Evolutionary conservation across 2,329 filamentous ascomycete species (phyloP), one percentile per base, ranked within the genome.

Genomic region (Botrytis sinoallii): DNA sequence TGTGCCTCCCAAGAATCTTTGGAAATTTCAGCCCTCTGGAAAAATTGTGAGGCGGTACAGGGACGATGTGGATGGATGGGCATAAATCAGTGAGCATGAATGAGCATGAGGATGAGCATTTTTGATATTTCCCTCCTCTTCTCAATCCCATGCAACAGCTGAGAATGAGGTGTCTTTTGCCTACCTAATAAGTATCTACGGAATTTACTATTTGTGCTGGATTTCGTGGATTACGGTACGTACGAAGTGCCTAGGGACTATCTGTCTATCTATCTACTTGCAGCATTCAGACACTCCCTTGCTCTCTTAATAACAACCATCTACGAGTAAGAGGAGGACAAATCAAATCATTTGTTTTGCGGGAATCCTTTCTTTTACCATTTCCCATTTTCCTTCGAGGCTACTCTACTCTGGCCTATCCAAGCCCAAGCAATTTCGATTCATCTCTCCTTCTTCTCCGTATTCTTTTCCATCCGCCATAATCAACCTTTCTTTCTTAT

Each of bases 361-460:
- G 42, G 22, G 25, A 48, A n/a, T 63, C n/a, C 29, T 61, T 70
- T 64, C 42, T 64, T 48, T 70, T 25, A 38, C 35, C 35, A 38
- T 14, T 40, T 40, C 2, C 48, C 12, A 7, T n/a, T 52, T 35
- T 48, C 44, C 22, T n/a, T 10, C 22, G 5, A 32, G 18, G n/a
- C 29, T 52, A 52, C 48, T 52, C 48, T 14, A 12, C 12, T 52
- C 48, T n/a, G 48, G 48, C 22, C 12, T 38, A 9, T 48, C 2
- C 44, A 67, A 38, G 64, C 64, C 64, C 44, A 52, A 67, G 44
- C 35, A 44, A 52, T 52, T 67, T 67, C 64, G 32, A 67, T 38
- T 38, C 64, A 67, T 52, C 44, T 44, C 63, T 66, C 63, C 25
- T 66, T n/a, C 64, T 14, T 18, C 25, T 63, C 61, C 25, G 38